phyloP scores from a whole-genome alignment of 2,329 filamentous ascomycete species.

The Calonectria pauciramosa region DNA sequence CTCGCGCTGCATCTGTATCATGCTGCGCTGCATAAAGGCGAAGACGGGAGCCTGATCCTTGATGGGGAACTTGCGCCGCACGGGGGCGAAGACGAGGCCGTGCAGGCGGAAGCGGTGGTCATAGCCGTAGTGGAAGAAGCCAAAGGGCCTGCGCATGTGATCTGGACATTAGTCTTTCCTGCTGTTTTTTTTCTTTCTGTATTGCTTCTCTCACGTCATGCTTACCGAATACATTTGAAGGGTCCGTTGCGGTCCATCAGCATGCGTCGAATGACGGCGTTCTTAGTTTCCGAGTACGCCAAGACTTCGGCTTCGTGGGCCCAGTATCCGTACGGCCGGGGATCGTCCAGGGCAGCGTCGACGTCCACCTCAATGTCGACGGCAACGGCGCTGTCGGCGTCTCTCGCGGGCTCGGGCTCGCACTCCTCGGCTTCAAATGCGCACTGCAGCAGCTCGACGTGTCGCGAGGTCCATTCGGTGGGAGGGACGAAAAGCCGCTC shows the following conservation, averaged over 20 bases:
- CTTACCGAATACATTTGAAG: constrained; percentile 38
- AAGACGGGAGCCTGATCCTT: constrained; percentile 30
- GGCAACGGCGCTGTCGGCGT: background rate
- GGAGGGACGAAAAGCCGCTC: constrained; percentile 44
- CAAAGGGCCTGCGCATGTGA: constrained; percentile 33
- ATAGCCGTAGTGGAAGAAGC: constrained; percentile 40
- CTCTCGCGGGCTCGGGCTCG: background rate
- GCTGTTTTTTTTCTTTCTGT: background rate
- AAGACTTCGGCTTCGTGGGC: constrained; percentile 35
- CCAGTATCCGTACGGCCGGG: constrained; percentile 22
- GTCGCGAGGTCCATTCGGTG: constrained; percentile 37
- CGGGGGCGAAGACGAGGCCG: constrained; percentile 36
- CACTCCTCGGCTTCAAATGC: constrained; percentile 28
- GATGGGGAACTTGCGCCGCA: constrained; percentile 7
- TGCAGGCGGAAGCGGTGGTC: constrained; percentile 40
- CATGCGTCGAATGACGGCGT: constrained; percentile 35
- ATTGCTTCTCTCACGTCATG: fast-evolving
- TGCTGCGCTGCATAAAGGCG: constrained; percentile 41
- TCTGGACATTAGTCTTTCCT: background rate
- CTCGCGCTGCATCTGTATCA: constrained; percentile 38
- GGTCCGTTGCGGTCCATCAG: constrained; percentile 37
- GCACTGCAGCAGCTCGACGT: constrained; percentile 36
- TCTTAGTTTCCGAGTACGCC: constrained; percentile 40
- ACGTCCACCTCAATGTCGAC: background rate
- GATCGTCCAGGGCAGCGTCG: constrained; percentile 20